phyloP scores from a whole-genome alignment of 805 yeast genomes.

The Schwanniomyces sp. region DNA sequence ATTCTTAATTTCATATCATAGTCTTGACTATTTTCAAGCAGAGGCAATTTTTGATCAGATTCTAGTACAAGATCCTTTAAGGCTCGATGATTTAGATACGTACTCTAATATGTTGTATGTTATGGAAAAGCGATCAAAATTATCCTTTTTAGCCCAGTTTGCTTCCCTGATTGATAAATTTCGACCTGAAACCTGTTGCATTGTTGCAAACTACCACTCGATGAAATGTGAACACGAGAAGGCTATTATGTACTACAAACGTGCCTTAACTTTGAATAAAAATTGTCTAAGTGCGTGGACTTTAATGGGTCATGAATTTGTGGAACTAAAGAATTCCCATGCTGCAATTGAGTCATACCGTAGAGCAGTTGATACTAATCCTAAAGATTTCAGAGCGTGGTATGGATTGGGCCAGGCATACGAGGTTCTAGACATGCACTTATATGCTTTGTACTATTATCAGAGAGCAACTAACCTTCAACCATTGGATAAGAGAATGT shows the following conservation, averaged over 20 bases:
- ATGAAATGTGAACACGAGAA: conserved; percentile 91
- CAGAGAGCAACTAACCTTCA: conserved; percentile 87
- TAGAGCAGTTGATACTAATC: conserved; percentile 86
- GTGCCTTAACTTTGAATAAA: conserved; percentile 81
- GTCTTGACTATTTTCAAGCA: conserved; percentile 80
- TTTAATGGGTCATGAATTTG: conserved; percentile 97
- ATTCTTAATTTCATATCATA: conserved; percentile 79
- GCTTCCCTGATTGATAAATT: conserved; percentile 80
- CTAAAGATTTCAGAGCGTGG: conserved; percentile 95
- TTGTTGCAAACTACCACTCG: conserved; percentile 90
- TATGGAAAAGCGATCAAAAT: conserved; percentile 82
- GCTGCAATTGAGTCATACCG: conserved; percentile 97
- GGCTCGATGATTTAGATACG: conserved; percentile 88
- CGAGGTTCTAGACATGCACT: conserved; percentile 92
- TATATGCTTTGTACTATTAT: conserved; percentile 88
- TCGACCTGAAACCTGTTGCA: conserved; percentile 93
- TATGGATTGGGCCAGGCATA: conserved; percentile 98
- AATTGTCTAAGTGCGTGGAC: conserved; percentile 94
- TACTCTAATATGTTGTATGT: conserved; percentile 95
- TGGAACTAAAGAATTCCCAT: conserved; percentile 91
- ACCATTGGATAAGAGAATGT: conserved; percentile 89
- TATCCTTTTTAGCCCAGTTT: conserved; percentile 83
- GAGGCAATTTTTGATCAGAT: conserved; percentile 78
- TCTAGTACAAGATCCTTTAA: conserved; percentile 70
- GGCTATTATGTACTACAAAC: conserved; percentile 87